Conservation (phyloP, 2,329 filamentous ascomycete genomes). For the Diaporthe sp. region DNA sequence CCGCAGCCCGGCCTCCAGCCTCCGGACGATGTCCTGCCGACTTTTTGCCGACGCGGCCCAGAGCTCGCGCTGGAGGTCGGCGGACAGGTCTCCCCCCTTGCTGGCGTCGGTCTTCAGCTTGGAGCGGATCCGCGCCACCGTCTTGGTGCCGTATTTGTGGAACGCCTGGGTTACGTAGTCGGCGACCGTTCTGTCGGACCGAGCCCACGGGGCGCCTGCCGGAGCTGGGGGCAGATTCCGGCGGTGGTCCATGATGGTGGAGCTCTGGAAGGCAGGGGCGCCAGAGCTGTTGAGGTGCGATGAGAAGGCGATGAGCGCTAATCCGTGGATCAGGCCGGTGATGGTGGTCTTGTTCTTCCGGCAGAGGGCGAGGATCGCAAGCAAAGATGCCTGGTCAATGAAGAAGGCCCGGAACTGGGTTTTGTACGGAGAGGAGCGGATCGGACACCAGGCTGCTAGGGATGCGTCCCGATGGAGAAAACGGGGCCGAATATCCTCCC, state of each 20-base stretch:
- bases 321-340: slow-evolving; percentile 39
- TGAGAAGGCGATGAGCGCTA: slow-evolving; percentile 40
- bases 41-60: slow-evolving; percentile 48
- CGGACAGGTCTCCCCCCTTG: slow-evolving; percentile 44
- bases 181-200: slow-evolving; percentile 34
- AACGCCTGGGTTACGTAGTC: slow-evolving; percentile 38
- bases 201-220: slow-evolving; percentile 35
- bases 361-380: slow-evolving; percentile 38
- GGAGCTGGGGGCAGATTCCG: slow-evolving; percentile 39
- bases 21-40: slow-evolving; percentile 47
- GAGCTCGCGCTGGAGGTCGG: slow-evolving; percentile 49
- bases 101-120: slow-evolving; percentile 40
- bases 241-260: slow-evolving; percentile 40
- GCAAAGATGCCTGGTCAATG: slow-evolving; percentile 35
- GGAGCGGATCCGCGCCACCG: slow-evolving; percentile 46
- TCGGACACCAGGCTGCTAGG: slow-evolving; percentile 42
- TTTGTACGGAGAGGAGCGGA: slow-evolving; percentile 36
- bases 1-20: slow-evolving; percentile 46
- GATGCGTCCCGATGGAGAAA: slow-evolving; percentile 40
- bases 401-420: slow-evolving; percentile 37
- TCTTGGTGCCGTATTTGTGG: slow-evolving; percentile 43
- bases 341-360: slow-evolving; percentile 41
- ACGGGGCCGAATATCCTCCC: slow-evolving; percentile 40
- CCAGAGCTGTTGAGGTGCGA: slow-evolving; percentile 29
- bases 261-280: slow-evolving; percentile 40